Evolutionary conservation across 495 filamentous ascomycete genomes (phyloP).

Genomic region (Daldinia grandis): DNA sequence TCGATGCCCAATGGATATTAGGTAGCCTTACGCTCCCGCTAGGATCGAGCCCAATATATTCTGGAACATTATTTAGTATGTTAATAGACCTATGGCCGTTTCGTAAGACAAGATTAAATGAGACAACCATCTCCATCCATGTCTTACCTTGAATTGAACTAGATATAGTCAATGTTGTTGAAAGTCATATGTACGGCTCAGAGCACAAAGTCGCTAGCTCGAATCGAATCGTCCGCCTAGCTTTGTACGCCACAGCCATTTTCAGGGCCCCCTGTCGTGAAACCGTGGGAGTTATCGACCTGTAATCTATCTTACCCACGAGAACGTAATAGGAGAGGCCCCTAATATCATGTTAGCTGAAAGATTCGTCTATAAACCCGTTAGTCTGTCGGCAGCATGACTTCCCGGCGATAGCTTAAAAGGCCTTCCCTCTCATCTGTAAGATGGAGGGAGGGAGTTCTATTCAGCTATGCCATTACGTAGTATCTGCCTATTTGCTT

Average conservation of each 20-base stretch:
- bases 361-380: neutral
- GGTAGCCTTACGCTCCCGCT: neutral
- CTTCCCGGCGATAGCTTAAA: neutral
- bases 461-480: neutral
- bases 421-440: neutral
- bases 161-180: neutral
- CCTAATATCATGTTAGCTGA: neutral
- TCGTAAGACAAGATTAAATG: neutral
- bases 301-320: neutral
- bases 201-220: neutral
- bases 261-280: neutral
- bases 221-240: neutral
- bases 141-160: neutral
- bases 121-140: neutral
- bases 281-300: neutral
- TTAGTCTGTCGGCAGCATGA: neutral
- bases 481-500: conserved; percentile 7
- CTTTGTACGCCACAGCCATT: neutral
- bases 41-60: neutral
- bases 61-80: neutral
- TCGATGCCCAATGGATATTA: neutral
- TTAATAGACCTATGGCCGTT: neutral
- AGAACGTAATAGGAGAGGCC: neutral
- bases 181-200: neutral
- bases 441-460: neutral